Percentiles rank a stretch among this genome's conserved stretches.
Evolutionary conservation across 495 filamentous ascomycete species (phyloP).

Genomic region (Sabuloglossum arenarium): DNA sequence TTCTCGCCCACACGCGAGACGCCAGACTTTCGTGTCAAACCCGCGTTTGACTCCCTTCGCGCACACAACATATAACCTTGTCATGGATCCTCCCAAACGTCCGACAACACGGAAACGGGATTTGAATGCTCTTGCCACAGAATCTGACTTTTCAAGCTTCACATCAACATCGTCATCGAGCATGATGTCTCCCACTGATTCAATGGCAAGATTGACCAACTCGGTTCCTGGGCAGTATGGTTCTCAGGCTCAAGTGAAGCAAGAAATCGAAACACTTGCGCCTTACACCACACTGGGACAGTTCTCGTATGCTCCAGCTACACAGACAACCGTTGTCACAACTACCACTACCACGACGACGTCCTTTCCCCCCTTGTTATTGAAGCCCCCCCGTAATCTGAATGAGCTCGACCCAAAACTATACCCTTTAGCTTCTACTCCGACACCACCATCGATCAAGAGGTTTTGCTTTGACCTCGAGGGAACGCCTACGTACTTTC

Average conservation of each 20-base stretch:
- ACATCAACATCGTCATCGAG: neutral
- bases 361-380: conserved; percentile 61
- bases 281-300: conserved; percentile 30
- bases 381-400: conserved; percentile 54
- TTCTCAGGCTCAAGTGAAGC: neutral
- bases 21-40: neutral
- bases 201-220: neutral
- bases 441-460: conserved; percentile 56
- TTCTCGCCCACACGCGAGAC: neutral
- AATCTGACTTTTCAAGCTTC: neutral
- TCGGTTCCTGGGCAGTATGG: neutral
- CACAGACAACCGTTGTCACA: conserved; percentile 61
- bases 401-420: conserved; percentile 63
- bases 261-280: neutral
- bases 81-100: neutral
- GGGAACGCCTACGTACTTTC: conserved; percentile 38
- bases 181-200: neutral
- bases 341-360: conserved; percentile 91
- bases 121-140: neutral
- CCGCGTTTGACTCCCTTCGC: neutral
- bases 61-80: neutral
- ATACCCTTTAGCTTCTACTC: conserved; percentile 67
- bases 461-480: conserved; percentile 54
- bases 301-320: conserved; percentile 50
- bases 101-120: neutral